Percentiles rank a stretch among this genome's conserved stretches.
phyloP scores from a whole-genome alignment of 2,329 filamentous ascomycete genomes.

The Cercospora sp. region DNA sequence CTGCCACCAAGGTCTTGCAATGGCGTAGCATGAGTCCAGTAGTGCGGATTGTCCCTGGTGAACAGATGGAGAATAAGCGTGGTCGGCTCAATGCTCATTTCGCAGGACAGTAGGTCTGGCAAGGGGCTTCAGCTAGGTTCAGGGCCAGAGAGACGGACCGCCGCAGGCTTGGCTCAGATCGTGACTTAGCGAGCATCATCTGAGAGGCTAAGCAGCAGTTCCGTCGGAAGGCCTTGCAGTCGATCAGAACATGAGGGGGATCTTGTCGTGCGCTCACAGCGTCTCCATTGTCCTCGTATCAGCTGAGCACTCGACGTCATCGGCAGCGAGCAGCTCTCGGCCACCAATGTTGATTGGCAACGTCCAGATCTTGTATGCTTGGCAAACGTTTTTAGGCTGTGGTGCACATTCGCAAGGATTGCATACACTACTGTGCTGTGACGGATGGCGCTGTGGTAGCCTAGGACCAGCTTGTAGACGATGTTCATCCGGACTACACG shows the following conservation, averaged over 20 bases:
- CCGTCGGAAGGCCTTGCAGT: not conserved
- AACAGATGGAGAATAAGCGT: not conserved
- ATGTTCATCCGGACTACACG: not conserved
- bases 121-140: not conserved
- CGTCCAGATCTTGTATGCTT: not conserved
- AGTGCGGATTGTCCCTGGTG: not conserved
- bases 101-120: not conserved
- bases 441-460: not conserved
- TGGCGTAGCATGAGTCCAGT: not conserved
- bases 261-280: not conserved
- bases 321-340: not conserved
- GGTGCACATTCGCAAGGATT: not conserved
- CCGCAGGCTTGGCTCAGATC: not conserved
- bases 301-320: not conserved
- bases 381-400: not conserved
- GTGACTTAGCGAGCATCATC: not conserved
- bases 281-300: not conserved
- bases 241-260: not conserved
- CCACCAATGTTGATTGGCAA: not conserved
- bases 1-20: not conserved
- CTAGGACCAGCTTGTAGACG: not conserved
- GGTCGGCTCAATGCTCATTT: not conserved
- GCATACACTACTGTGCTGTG: not conserved
- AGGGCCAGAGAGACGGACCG: not conserved
- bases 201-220: not conserved